phyloP scores from a whole-genome alignment of 1,284 basidiomycete genomes.

The Apiotrichum domesticum region DNA sequence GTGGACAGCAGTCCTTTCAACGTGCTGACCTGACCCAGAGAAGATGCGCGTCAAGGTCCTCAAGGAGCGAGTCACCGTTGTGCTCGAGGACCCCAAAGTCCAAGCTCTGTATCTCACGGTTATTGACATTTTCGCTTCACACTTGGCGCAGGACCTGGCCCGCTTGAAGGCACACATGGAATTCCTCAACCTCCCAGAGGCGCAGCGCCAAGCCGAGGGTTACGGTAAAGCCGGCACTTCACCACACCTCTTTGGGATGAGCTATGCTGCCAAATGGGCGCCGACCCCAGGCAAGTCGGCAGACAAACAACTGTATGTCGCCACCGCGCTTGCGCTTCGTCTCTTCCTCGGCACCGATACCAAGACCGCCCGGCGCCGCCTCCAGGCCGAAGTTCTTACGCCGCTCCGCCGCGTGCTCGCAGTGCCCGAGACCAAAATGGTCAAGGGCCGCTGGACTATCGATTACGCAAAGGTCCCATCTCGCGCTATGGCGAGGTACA shows the following conservation, averaged over 20 bases:
- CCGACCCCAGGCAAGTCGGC: conserved; percentile 57
- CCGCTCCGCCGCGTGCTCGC: conserved; percentile 52
- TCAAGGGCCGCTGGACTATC: conserved; percentile 35
- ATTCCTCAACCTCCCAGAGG: conserved; percentile 23
- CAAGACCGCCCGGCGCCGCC: conserved; percentile 38
- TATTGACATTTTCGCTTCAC: conserved; percentile 56
- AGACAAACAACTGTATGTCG: conserved; percentile 59
- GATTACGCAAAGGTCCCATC: conserved; percentile 59
- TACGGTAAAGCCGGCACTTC: conserved; percentile 16
- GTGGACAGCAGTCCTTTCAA: conserved; percentile 13
- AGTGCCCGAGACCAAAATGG: conserved; percentile 60
- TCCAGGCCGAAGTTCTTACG: conserved; percentile 44
- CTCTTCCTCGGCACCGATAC: conserved; percentile 45
- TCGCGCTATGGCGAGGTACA: conserved; percentile 57
- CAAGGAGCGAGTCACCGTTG: conserved; percentile 43
- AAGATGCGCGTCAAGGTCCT: conserved; percentile 30
- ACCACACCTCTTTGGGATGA: conserved; percentile 50
- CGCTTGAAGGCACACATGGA: conserved; percentile 35
- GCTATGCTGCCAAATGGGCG: conserved; percentile 63
- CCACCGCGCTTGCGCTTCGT: conserved; percentile 57
- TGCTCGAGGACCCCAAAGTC: conserved; percentile 52
- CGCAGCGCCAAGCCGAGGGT: conserved; percentile 22
- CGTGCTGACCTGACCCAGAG: background rate
- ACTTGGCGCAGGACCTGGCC: conserved; percentile 52
- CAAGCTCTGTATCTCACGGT: conserved; percentile 60